Evolutionary conservation across 352 stramenopile genomes (phyloP).

Genomic region (Pythium insidiosum): DNA sequence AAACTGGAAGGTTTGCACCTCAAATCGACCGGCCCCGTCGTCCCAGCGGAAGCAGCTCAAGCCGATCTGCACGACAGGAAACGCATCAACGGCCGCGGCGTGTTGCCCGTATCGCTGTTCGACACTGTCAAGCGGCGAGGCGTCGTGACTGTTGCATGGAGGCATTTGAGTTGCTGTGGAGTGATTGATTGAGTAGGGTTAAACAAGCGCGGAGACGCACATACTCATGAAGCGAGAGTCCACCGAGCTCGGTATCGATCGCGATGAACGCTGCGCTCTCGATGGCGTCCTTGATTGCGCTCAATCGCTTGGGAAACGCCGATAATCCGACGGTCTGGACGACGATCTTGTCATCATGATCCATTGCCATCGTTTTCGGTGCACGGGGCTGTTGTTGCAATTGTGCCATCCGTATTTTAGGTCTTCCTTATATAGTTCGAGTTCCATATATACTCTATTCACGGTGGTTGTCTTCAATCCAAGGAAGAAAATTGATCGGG

Average conservation of each 20-base stretch:
- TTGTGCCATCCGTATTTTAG: too few species aligned
- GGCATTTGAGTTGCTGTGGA: background rate
- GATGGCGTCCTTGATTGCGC: too few species aligned
- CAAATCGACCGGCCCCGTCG: constrained; percentile 23
- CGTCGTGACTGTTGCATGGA: background rate
- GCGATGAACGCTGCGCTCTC: constrained; percentile 47
- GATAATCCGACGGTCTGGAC: too few species aligned
- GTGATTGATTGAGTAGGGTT: background rate
- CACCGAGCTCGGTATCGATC: constrained; percentile 73
- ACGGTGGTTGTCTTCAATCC: too few species aligned
- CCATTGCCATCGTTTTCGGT: too few species aligned
- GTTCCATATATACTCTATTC: too few species aligned
- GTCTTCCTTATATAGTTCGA: too few species aligned
- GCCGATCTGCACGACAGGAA: constrained; percentile 69
- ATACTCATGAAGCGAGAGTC: constrained; percentile 59
- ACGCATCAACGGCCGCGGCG: constrained; percentile 39
- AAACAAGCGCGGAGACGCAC: constrained; percentile 9
- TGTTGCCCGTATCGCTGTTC: constrained; percentile 58
- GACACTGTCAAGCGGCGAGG: constrained; percentile 69
- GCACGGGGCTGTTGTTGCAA: too few species aligned
- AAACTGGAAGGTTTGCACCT: constrained; percentile 64
- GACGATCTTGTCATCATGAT: too few species aligned
- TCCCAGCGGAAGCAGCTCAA: constrained; percentile 66
- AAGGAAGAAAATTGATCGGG: too few species aligned
- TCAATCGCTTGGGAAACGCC: too few species aligned